Evolutionary conservation across 2,329 filamentous ascomycete species (phyloP), one percentile per base, ranked within the genome.

Genomic region (Fusarium sulawesiense): DNA sequence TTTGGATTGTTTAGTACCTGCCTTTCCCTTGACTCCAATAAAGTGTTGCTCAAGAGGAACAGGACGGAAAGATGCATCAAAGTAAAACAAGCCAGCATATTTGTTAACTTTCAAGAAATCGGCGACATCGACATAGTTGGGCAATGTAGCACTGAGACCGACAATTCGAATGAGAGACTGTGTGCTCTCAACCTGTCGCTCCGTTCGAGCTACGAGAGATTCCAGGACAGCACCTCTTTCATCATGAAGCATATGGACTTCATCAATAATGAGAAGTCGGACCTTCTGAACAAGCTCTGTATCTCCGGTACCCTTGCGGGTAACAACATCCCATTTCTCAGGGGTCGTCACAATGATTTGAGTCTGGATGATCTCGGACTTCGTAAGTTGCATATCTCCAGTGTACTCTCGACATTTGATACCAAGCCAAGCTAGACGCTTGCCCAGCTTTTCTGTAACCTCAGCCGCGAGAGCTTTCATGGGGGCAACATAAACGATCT

Each of bases 301-400:
- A 77, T 99, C 96, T 18, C 97, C 96, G 2, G 94, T 98, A 60
- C 95, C 97, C 81, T 98, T 99, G 66, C 96, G 88, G 5, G 96
- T 99, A 7, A 99, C 93, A 1, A 99, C 96, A 78, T 99, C 96
- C 97, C 97, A 99, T 81, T 99, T 99, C 81, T 99, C 96, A 37
- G 96, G 96, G 1, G 96, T 99, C 0, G 97, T 99, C 51, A 99
- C 96, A 64, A 99, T 97, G 73, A 99, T 96, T 78, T 99, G 96
- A 0, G 96, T 99, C 69, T 94, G 91, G 18, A 98, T 87, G 66
- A 99, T 97, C 80, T 99, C 97, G 3, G 93, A 88, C 80, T 99
- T 99, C 50, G 95, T 98, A 60, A 99, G 87, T 77, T 99, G 96
- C 96, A 99, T 99, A 78, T 99, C 96, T 76, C 96, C 96, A 49